phyloP scores from a whole-genome alignment of 441 rosid species.

The Mallotus repandus region DNA sequence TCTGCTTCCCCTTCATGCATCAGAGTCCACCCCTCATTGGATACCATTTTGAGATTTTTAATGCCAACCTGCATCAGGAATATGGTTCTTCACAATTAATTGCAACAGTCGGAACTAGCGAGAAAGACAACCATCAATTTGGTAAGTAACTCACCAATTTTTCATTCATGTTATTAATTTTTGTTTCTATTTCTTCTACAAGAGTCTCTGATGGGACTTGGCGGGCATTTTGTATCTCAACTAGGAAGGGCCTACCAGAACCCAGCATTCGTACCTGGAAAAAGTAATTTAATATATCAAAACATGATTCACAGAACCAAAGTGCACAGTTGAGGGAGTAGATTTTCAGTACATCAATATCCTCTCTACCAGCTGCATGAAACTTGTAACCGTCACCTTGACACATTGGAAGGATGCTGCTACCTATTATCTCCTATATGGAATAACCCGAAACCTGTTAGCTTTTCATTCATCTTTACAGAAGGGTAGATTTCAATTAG shows the following conservation, averaged over 20 bases:
- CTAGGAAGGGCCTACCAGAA: slow-evolving; percentile 93
- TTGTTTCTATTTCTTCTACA: slow-evolving; percentile 62
- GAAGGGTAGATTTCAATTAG: slow-evolving; percentile 9
- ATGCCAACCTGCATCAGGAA: slow-evolving; percentile 59
- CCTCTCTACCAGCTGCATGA: slow-evolving; percentile 99
- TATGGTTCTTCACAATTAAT: slow-evolving; percentile 19
- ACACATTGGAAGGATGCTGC: slow-evolving; percentile 71
- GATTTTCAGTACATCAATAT: slow-evolving; percentile 68
- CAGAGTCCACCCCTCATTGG: slow-evolving; percentile 69
- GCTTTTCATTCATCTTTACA: slow-evolving; percentile 16
- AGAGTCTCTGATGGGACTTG: slow-evolving; percentile 60
- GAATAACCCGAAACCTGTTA: slow-evolving; percentile 13
- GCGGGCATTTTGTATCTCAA: slow-evolving; percentile 88
- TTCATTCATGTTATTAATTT: slow-evolving; percentile 57
- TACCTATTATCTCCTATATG: slow-evolving; percentile 77
- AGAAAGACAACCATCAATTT: background rate
- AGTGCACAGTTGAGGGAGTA: slow-evolving; percentile 13
- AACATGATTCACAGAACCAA: slow-evolving; percentile 16
- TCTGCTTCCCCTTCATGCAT: slow-evolving; percentile 99
- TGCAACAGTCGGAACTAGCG: slow-evolving; percentile 3
- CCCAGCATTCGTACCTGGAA: slow-evolving; percentile 97
- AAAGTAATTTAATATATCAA: slow-evolving; percentile 26
- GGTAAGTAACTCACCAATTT: slow-evolving; percentile 52
- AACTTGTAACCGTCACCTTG: slow-evolving; percentile 83
- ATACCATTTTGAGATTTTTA: slow-evolving; percentile 63